Percentiles rank a stretch among this genome's conserved stretches.
These are phyloP conservation scores for Asterella californica DNA, from an alignment of 225 moss, liverwort and hornwort genomes.

Conservation along the genomic window DNA sequence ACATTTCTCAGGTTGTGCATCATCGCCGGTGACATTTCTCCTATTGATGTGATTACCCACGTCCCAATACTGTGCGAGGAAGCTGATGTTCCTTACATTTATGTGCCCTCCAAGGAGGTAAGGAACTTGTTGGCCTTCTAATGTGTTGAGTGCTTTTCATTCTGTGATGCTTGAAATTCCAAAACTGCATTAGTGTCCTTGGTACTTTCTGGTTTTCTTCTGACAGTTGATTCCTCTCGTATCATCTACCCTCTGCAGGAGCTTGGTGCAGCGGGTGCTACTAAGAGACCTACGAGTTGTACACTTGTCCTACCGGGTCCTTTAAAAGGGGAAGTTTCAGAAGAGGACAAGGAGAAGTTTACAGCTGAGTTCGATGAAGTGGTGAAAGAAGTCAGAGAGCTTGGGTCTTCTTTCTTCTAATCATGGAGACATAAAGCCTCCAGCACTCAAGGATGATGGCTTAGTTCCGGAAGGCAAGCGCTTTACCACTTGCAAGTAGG, in stretches of 20 bases:
- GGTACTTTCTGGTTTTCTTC: neutral
- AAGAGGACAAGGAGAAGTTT: conserved; percentile 75
- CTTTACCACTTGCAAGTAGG: no score
- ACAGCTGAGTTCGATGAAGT: conserved; percentile 70
- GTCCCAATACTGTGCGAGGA: conserved; percentile 98
- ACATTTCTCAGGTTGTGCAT: conserved; percentile 67
- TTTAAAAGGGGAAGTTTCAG: conserved; percentile 60
- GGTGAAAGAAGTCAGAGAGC: conserved; percentile 68
- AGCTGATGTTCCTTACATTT: conserved; percentile 91
- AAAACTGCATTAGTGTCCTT: neutral
- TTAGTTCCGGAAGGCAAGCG: no score
- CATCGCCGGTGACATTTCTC: conserved; percentile 96
- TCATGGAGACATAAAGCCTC: no score
- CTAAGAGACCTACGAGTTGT: conserved; percentile 97
- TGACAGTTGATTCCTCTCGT: neutral
- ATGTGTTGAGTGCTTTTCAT: neutral
- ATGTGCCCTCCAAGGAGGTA: conserved; percentile 97
- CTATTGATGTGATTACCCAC: conserved; percentile 97
- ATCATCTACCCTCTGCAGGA: conserved; percentile 44
- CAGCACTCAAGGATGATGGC: no score
- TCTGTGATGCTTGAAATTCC: neutral
- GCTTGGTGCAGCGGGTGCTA: conserved; percentile 86
- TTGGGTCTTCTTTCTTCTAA: conserved; percentile 41
- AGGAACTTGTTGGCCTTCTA: neutral
- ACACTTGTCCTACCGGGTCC: conserved; percentile 67